Evolutionary conservation across 139 green algal species (phyloP).

Genomic region (Volvox reticuliferus): DNA sequence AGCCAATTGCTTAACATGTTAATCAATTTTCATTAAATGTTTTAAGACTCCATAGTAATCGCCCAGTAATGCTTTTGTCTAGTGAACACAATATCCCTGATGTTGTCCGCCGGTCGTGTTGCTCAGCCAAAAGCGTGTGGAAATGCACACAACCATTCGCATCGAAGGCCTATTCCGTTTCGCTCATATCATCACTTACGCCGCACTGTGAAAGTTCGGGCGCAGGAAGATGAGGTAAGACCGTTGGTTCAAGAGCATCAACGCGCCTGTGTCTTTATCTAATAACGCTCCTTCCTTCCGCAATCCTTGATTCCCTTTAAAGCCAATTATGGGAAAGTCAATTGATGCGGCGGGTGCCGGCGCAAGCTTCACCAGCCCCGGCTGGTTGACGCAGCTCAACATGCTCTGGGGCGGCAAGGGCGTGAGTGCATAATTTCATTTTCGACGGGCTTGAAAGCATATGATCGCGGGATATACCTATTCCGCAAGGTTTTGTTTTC

Average conservation of each 20-base stretch:
- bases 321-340: slow-evolving; percentile 59
- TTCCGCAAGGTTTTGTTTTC: too few species aligned
- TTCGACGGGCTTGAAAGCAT: too few species aligned
- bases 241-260: background rate
- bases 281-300: too few species aligned
- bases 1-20: too few species aligned
- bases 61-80: too few species aligned
- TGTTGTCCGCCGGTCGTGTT: background rate
- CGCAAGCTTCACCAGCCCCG: slow-evolving; percentile 78
- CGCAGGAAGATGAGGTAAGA: slow-evolving; percentile 6
- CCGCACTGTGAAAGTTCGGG: background rate
- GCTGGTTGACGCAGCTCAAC: slow-evolving; percentile 93
- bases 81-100: background rate
- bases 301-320: background rate
- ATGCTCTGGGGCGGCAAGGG: slow-evolving; percentile 90
- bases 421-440: slow-evolving; percentile 57
- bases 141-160: background rate
- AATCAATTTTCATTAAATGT: too few species aligned
- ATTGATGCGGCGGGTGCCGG: slow-evolving; percentile 89
- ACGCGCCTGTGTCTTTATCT: background rate
- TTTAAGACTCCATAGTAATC: too few species aligned
- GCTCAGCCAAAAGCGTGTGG: background rate
- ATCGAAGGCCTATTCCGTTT: background rate
- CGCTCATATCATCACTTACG: background rate
- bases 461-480: too few species aligned